Evolutionary conservation across 1,284 basidiomycete species (phyloP), one percentile per base, ranked within the genome.

Genomic region (Malassezia vespertilionis): DNA sequence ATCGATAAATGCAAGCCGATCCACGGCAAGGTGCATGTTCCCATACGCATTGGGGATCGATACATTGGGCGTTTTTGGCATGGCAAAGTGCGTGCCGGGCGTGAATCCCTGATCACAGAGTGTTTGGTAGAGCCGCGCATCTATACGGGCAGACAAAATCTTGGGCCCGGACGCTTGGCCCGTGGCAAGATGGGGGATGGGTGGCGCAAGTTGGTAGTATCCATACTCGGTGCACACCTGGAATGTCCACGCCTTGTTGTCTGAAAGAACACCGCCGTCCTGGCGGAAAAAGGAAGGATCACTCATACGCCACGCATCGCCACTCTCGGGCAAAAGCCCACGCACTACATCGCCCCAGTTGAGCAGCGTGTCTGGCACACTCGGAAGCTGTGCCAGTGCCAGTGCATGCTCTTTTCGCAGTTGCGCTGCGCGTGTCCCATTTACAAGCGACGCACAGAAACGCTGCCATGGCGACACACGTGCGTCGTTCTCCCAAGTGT

Each of bases 231-330:
- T 89, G 74, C 87, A 93, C 48, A 72, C 52, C 35, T 63, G 58
- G 77, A 88, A 96, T 2, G 77, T 69, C 90, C 90, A 96, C 10
- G 84, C 75, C 33, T 87, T 77, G 86, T 86, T 90, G 0, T 76
- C 77, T 66, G 84, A 77, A 48, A 79, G 74, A 6, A 86, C 72
- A 56, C 82, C 56, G 33, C 50, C 82, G 57, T 91, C 74, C 49
- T 77, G 79, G 0, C 42, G 42, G 24, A 44, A 44, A 3, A 6
- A 7, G n/a, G 8, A 30, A 3, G 21, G 5, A 26, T 31, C 27
- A 20, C 33, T 12, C 11, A 32, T 21, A 23, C 28, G 28, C 5
- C 11, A 9, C 9, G 23, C 26, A 17, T 30, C 35, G 15, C 22
- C 37, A n/a, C n/a, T n/a, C n/a, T n/a, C n/a, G n/a, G n/a, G n/a